Evolutionary conservation across 1,139 yeast genomes (phyloP).

Genomic region (Suzukiozyma palmioleophila): DNA sequence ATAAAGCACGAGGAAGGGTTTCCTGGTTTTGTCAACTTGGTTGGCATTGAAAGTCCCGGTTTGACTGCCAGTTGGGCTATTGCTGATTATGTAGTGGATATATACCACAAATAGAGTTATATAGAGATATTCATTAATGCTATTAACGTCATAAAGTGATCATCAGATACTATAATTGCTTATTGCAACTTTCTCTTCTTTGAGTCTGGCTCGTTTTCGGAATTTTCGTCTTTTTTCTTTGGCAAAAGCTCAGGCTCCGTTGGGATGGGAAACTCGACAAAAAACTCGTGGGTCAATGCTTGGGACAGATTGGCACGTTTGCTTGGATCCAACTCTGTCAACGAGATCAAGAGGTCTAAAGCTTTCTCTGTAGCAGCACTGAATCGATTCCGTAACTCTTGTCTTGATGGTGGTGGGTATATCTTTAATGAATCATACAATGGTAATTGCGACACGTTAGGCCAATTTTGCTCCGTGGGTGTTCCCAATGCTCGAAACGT

Average conservation of each 20-base stretch:
- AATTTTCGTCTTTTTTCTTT: constrained; percentile 29
- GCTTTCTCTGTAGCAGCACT: constrained; percentile 91
- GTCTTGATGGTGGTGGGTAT: constrained; percentile 81
- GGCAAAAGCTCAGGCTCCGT: constrained; percentile 72
- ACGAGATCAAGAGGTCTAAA: constrained; percentile 63
- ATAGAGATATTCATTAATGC: neutral
- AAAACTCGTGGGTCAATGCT: constrained; percentile 67
- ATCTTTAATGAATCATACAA: constrained; percentile 65
- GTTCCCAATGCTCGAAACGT: constrained; percentile 95
- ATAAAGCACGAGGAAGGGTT: constrained; percentile 60
- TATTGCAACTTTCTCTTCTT: constrained; percentile 13
- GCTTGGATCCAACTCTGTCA: constrained; percentile 78
- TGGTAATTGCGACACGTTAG: constrained; percentile 78
- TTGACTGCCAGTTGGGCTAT: constrained; percentile 79
- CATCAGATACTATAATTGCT: neutral
- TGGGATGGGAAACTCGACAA: constrained; percentile 71
- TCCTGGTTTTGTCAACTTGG: constrained; percentile 73
- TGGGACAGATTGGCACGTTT: constrained; percentile 62
- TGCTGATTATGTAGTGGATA: constrained; percentile 59
- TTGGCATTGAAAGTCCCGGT: constrained; percentile 91
- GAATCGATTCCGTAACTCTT: constrained; percentile 77
- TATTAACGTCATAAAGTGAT: neutral
- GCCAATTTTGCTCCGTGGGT: constrained; percentile 92
- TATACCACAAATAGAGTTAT: constrained; percentile 20
- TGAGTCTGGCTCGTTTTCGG: constrained; percentile 12